Evolutionary conservation across 2,329 filamentous ascomycete genomes (phyloP).

Genomic region (Botrytis deweyae): DNA sequence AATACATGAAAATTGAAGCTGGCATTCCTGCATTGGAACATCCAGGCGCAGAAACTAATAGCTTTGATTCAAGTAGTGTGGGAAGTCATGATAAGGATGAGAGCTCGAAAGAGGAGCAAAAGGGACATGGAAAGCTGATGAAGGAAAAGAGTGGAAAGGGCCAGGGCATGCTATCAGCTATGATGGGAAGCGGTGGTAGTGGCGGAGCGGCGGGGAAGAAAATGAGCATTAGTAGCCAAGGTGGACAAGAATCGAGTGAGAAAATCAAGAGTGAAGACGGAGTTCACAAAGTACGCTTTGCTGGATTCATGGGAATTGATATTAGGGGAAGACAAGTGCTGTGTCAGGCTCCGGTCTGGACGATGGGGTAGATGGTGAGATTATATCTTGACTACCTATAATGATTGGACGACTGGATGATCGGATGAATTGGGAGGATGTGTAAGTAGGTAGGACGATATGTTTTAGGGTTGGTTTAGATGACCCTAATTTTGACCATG

Average conservation of each 20-base stretch:
- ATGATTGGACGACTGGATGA: conserved; percentile 18
- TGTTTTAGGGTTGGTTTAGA: neutral
- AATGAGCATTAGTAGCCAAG: conserved; percentile 33
- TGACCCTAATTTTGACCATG: neutral
- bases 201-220: conserved; percentile 30
- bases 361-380: conserved; percentile 42
- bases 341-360: conserved; percentile 74
- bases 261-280: conserved; percentile 38
- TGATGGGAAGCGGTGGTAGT: conserved; percentile 32
- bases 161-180: conserved; percentile 42
- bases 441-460: neutral
- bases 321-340: conserved; percentile 74
- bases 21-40: conserved; percentile 61
- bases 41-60: conserved; percentile 33
- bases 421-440: conserved; percentile 7
- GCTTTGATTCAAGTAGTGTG: conserved; percentile 36
- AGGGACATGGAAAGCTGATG: conserved; percentile 32
- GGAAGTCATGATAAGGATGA: conserved; percentile 39
- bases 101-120: conserved; percentile 34
- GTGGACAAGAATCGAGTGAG: conserved; percentile 26
- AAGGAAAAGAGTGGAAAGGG: conserved; percentile 37
- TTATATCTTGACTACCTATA: neutral
- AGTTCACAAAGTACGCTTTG: conserved; percentile 63
- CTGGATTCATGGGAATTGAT: conserved; percentile 71
- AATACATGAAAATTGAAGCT: conserved; percentile 81